These are phyloP conservation scores for Coniochaeta prunicola DNA, from an alignment of 2,329 filamentous ascomycete genomes.

Conservation along the genomic window DNA sequence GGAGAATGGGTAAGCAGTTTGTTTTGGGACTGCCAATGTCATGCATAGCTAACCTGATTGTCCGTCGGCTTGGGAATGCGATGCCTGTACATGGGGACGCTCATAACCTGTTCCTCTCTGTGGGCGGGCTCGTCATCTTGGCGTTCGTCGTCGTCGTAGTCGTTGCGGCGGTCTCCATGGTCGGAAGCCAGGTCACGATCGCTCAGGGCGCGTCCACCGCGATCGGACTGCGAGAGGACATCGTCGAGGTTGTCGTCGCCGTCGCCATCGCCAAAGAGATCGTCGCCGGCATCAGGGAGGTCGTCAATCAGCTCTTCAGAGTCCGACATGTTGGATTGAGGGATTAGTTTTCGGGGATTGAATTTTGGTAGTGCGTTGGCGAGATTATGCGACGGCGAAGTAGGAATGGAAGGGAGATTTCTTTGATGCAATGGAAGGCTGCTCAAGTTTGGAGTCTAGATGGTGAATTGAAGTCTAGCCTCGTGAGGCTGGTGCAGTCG, in stretches of 20 bases:
- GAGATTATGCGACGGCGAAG: neutral
- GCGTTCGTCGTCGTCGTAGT: constrained; percentile 29
- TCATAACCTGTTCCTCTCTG: constrained; percentile 49
- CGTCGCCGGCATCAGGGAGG: constrained; percentile 48
- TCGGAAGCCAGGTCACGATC: constrained; percentile 55
- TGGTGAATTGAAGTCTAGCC: neutral
- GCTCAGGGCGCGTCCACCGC: constrained; percentile 55
- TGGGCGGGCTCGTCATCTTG: constrained; percentile 31
- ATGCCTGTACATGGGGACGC: constrained; percentile 61
- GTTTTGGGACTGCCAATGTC: neutral
- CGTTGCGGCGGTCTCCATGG: constrained; percentile 29
- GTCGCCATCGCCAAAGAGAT: constrained; percentile 55
- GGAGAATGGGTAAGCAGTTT: neutral
- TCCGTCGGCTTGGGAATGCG: constrained; percentile 63
- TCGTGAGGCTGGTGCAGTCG: neutral
- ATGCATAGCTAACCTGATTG: constrained; percentile 45
- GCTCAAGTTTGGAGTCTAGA: too few species aligned
- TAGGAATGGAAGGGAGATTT: neutral
- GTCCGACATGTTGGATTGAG: constrained; percentile 30
- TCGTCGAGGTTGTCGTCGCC: constrained; percentile 58
- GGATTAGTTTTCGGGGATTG: neutral
- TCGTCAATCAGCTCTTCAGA: constrained; percentile 45
- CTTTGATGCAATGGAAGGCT: neutral
- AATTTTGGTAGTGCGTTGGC: neutral
- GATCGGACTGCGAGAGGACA: constrained; percentile 47